Evolutionary conservation across 345 rosid genomes (phyloP), one percentile per base, ranked within the genome.

Genomic region (Dipteronia dyeriana): DNA sequence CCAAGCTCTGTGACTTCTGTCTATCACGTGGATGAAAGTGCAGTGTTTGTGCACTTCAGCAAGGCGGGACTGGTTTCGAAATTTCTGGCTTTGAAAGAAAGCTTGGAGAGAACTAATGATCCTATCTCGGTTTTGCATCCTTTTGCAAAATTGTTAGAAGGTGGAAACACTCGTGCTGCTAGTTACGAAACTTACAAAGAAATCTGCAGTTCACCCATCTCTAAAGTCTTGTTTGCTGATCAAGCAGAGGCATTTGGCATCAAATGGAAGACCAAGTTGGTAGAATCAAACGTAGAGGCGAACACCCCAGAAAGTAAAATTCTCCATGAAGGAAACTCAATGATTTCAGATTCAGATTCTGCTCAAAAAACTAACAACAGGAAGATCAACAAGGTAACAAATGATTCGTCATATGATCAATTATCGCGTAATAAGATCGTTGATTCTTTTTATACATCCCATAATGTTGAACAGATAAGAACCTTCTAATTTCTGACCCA

Each of bases 11-110:
- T 94, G 63, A 79, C 79, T 53, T 87, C 89, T 2, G 82, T 94
- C 63, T 87, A 85, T 83, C 87, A 83, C 29, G 25, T 94, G 19
- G 99, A 96, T 73, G 87, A 91, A 79, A 82, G 89, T 54, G 90
- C 98, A 9, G 92, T 92, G 63, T 89, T 96, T 49, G 91, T 94
- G 78, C 88, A 89, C 85, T 90, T 96, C 87, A 86, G 86, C 83
- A 87, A 83, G 83, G 73, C 83, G 5, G 90, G 89, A 68, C 80
- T 82, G 25, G 92, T 87, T 69, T 82, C 87, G 2, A 86, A 89
- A 51, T 92, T 94, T 86, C 86, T 96, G 39, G 70, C 11, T 38
- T 75, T 94, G 85, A 96, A 91, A 82, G 89, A 88, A 72, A 81
- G 87, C 75, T 79, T 94, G 71, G 95, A 94, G 78, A 82, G 84